Evolutionary conservation across 352 stramenopile genomes (phyloP).

Genomic region (Phytophthora vignae): DNA sequence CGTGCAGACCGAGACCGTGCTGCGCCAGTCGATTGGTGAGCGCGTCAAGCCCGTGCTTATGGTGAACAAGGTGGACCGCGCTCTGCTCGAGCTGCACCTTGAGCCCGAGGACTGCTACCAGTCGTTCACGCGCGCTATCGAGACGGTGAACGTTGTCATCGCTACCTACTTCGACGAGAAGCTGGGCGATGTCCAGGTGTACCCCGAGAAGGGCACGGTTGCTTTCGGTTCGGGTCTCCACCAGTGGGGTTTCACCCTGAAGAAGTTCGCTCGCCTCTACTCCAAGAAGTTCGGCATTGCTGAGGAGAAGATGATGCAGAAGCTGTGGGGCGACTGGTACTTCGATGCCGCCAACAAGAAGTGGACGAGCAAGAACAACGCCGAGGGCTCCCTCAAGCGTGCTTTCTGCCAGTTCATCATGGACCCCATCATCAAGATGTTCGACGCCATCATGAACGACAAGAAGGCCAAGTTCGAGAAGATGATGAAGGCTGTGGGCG

Average conservation of each 20-base stretch:
- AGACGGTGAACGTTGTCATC: conserved; percentile 99
- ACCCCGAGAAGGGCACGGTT: conserved; percentile 98
- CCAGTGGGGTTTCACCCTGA: conserved; percentile 99
- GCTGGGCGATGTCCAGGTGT: conserved; percentile 98
- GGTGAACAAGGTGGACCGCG: conserved; percentile 99
- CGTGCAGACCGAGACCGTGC: conserved; percentile 99
- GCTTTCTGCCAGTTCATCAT: conserved; percentile 99
- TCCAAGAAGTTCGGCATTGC: conserved; percentile 98
- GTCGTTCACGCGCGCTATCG: conserved; percentile 98
- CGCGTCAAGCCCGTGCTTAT: conserved; percentile 99
- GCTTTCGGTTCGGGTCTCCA: conserved; percentile 99
- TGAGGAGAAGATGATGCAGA: conserved; percentile 99
- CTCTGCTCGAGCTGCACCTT: conserved; percentile 98
- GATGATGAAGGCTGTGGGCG: conserved; percentile 96
- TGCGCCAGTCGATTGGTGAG: conserved; percentile 98
- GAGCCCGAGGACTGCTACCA: conserved; percentile 99
- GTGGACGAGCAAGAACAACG: conserved; percentile 96
- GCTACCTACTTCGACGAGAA: conserved; percentile 98
- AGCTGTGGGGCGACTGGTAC: conserved; percentile 99
- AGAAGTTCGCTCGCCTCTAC: conserved; percentile 99
- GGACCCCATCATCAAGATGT: conserved; percentile 99
- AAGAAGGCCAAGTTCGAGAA: conserved; percentile 99
- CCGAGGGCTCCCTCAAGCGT: conserved; percentile 94
- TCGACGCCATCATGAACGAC: conserved; percentile 99
- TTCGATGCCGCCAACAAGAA: conserved; percentile 97